Percentiles rank a stretch among this genome's conserved stretches.
These are phyloP conservation scores for Luffa aegyptiaca DNA, from an alignment of 306 rosid genomes.

Conservation along the genomic window DNA sequence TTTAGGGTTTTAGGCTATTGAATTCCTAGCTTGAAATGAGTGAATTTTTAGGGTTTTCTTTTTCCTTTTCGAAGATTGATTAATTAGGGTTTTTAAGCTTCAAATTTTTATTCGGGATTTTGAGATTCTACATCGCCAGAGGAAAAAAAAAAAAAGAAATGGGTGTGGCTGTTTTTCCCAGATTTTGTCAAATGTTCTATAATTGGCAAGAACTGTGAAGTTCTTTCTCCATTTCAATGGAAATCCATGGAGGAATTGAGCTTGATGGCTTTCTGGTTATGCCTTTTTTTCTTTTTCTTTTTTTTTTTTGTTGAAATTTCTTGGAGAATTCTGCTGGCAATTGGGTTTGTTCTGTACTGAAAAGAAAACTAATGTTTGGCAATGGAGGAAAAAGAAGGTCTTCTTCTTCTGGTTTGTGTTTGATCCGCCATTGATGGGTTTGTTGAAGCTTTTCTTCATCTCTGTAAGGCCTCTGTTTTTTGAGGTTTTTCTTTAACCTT, in stretches of 20 bases:
- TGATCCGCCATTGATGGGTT: conserved; percentile 8
- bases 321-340: neutral
- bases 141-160: neutral
- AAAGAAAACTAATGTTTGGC: neutral
- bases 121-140: neutral
- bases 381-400: neutral
- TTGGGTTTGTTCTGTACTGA: neutral
- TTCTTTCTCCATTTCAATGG: neutral
- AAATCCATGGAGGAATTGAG: conserved; percentile 3
- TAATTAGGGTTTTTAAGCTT: conserved; percentile 4
- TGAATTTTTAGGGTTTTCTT: neutral
- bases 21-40: neutral
- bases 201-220: neutral
- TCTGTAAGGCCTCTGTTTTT: neutral
- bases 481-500: neutral
- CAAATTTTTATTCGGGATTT: neutral
- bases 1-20: conserved; percentile 2
- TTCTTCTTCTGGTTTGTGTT: neutral
- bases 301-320: neutral
- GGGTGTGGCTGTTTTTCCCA: neutral
- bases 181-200: neutral
- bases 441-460: neutral
- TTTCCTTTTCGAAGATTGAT: neutral
- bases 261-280: neutral
- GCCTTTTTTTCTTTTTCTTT: too few species aligned